These are phyloP conservation scores for Pholiota molesta DNA, from an alignment of 768 basidiomycete species.

Conservation along the genomic window DNA sequence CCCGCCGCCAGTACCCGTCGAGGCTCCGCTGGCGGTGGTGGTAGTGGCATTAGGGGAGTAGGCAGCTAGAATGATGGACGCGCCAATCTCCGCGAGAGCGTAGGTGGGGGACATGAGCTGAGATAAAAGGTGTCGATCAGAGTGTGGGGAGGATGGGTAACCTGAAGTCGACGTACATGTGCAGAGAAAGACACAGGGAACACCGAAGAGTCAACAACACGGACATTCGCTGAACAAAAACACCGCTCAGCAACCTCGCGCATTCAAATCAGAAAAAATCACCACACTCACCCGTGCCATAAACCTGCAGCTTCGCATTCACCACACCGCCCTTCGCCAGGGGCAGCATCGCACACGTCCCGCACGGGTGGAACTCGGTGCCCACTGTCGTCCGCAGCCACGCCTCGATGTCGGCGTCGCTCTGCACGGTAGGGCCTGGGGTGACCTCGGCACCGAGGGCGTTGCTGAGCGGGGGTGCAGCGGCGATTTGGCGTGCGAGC, in stretches of 20 bases:
- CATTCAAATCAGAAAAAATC: background rate
- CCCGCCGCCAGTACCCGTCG: background rate
- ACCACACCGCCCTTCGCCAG: conserved; percentile 34
- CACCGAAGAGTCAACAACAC: conserved; percentile 61
- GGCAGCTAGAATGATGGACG: conserved; percentile 20
- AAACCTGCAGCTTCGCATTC: conserved; percentile 35
- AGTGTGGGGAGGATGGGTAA: background rate
- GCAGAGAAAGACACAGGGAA: conserved; percentile 49
- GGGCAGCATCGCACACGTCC: conserved; percentile 34
- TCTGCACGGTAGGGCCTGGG: conserved; percentile 40
- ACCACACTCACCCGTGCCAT: conserved; percentile 25
- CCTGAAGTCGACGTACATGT: conserved; percentile 22
- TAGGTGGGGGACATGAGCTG: conserved; percentile 28
- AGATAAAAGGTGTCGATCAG: background rate
- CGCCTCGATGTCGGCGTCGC: conserved; percentile 57
- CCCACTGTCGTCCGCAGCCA: conserved; percentile 47
- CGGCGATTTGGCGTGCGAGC: conserved; percentile 58
- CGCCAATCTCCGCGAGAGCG: conserved; percentile 29
- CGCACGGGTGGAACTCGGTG: conserved; percentile 62
- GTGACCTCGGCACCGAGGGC: conserved; percentile 32
- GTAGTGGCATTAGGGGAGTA: background rate
- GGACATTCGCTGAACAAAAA: conserved; percentile 43
- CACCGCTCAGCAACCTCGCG: background rate
- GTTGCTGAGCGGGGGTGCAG: conserved; percentile 50
- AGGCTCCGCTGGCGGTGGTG: background rate